Base-by-base conservation (phyloP, 2,329 filamentous ascomycete species). In the Fusarium anthophilum region DNA sequence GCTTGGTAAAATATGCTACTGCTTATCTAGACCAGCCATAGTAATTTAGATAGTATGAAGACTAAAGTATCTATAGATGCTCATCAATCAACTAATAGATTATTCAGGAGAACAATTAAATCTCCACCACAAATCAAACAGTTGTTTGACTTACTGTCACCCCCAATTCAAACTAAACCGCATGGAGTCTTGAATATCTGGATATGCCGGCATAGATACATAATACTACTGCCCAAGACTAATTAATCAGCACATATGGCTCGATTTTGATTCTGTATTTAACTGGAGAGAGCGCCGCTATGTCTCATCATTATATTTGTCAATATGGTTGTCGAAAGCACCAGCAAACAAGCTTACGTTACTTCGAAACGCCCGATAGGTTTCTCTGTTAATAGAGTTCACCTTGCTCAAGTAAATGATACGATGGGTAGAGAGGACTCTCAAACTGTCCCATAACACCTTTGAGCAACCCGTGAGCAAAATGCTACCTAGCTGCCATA, bases 391-490 rank as follows among this genome's bases (percentile, higher is more conserved):
- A 12, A 17, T 18, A n/a, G 8, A 14, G 15, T 11, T 28, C 8
- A 20, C 14, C 30, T 50, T 50, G 20, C 30, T 39, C 4, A 28
- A 13, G 18, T n/a, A 20, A 30, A 20, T 28, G 17, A 20, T 17
- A 17, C 37, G 30, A 26, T 39, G n/a, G 15, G 14, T 37, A 7
- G n/a, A 37, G 17, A 22, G n/a, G 8, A 28, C 41, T 20, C 14
- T 28, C 14, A 18, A 28, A 48, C 17, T 12, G 24, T 54, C 57
- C 35, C 66, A 48, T 54, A 70, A 58, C 28, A 35, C 38, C 4
- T 44, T 54, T 41, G 51, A 65, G 66, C 57, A 70, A 66, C 28
- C n/a, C 24, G 39, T 58, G 39, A 18, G 44, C 37, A 17, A 47
- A 61, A 65, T 67, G 47, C 44, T 69, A 51, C 10, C n/a, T 24